Percentiles rank a stretch among this genome's conserved stretches.
Evolutionary conservation across 2,329 filamentous ascomycete genomes (phyloP).

Genomic region (Chaetomiaceae sp.): DNA sequence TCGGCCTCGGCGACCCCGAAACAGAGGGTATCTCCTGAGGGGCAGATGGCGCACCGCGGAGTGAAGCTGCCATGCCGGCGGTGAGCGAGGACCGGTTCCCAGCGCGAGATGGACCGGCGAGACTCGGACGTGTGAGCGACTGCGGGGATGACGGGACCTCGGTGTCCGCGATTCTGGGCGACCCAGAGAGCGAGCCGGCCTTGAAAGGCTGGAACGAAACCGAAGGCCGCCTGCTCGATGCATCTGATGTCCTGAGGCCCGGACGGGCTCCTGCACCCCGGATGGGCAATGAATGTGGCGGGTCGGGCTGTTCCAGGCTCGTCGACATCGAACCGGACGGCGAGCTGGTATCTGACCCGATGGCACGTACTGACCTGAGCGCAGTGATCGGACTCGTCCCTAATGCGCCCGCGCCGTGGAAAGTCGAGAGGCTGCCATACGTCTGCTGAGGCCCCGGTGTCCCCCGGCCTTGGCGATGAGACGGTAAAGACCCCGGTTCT

Average conservation of each 20-base stretch:
- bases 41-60: constrained; percentile 61
- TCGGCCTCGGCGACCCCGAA: constrained; percentile 73
- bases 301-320: constrained; percentile 39
- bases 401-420: constrained; percentile 71
- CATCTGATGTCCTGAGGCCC: constrained; percentile 44
- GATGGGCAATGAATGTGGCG: constrained; percentile 52
- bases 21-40: constrained; percentile 64
- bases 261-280: constrained; percentile 33
- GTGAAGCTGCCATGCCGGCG: constrained; percentile 68
- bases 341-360: constrained; percentile 59
- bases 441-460: constrained; percentile 66
- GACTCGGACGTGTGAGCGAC: constrained; percentile 44
- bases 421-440: constrained; percentile 86
- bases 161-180: constrained; percentile 54
- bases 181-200: constrained; percentile 87
- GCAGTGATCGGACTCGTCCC: constrained; percentile 84
- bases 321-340: constrained; percentile 48
- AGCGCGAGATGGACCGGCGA: constrained; percentile 50
- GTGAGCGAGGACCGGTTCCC: constrained; percentile 69
- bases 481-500: constrained; percentile 72
- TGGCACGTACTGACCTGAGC: constrained; percentile 61
- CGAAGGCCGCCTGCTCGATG: constrained; percentile 64
- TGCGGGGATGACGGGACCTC: constrained; percentile 53
- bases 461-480: constrained; percentile 46
- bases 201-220: constrained; percentile 96